Conservation (phyloP, 2,329 filamentous ascomycete genomes). For the Penicillium sclerotiorum region DNA sequence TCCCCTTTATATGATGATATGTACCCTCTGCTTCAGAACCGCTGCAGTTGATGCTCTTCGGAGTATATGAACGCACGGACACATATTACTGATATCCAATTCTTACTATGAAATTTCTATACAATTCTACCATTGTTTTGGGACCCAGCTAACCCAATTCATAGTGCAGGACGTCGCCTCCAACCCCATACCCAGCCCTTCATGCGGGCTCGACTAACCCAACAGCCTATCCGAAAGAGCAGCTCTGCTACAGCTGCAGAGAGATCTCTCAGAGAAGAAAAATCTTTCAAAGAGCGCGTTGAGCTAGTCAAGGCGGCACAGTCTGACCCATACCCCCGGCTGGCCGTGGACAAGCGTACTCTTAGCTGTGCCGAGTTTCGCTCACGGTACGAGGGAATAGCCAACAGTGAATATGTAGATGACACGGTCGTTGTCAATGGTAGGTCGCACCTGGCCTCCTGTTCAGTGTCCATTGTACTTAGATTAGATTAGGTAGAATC, state of each 20-base stretch:
- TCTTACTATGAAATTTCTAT: conserved; percentile 11
- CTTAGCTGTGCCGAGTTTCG: conserved; percentile 42
- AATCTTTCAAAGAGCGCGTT: conserved; percentile 39
- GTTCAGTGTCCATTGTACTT: conserved; percentile 35
- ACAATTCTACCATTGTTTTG: not conserved
- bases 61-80: conserved; percentile 46
- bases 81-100: conserved; percentile 18
- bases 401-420: conserved; percentile 43
- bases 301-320: conserved; percentile 40
- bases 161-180: conserved; percentile 30
- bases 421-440: conserved; percentile 46
- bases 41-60: conserved; percentile 64
- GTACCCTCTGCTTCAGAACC: conserved; percentile 58
- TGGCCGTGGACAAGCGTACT: conserved; percentile 32
- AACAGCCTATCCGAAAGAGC: conserved; percentile 22
- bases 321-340: conserved; percentile 43
- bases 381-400: conserved; percentile 39
- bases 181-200: conserved; percentile 8
- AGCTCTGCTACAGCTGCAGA: conserved; percentile 35
- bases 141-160: conserved; percentile 25
- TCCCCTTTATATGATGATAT: conserved; percentile 46
- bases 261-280: conserved; percentile 38
- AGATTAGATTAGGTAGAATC: conserved; percentile 67
- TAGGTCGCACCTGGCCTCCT: conserved; percentile 39
- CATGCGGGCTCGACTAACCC: conserved; percentile 20